Evolutionary conservation across 2,329 filamentous ascomycete genomes (phyloP).

Genomic region (Neospermospora avenae): DNA sequence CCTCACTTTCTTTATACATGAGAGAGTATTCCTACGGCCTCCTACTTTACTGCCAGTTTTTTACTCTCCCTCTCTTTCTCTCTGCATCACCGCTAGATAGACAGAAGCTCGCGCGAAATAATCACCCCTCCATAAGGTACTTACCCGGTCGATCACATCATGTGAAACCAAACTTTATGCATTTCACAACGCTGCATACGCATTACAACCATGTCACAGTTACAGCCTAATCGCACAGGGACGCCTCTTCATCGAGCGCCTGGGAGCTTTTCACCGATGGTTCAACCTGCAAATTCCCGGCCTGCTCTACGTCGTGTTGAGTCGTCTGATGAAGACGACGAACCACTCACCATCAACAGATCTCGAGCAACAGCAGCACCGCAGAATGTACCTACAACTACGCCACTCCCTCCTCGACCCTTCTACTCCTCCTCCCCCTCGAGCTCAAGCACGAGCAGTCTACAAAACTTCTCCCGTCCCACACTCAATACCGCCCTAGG

Average conservation of each 20-base stretch:
- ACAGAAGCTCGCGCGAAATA: background rate
- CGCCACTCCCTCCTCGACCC: constrained; percentile 40
- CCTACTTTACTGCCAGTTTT: too few species aligned
- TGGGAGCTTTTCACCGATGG: constrained; percentile 34
- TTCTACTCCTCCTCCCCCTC: constrained; percentile 47
- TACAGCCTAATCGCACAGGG: constrained; percentile 19
- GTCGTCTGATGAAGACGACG: constrained; percentile 45
- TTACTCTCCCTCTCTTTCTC: too few species aligned
- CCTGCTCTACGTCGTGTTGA: constrained; percentile 44
- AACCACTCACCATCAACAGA: constrained; percentile 46
- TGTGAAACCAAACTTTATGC: constrained; percentile 27
- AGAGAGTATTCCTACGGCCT: too few species aligned
- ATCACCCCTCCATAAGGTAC: background rate
- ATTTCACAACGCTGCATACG: constrained; percentile 18
- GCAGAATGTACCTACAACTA: constrained; percentile 23
- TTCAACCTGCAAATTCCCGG: constrained; percentile 37
- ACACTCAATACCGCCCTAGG: constrained; percentile 26
- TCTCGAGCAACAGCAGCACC: constrained; percentile 36
- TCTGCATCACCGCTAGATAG: background rate
- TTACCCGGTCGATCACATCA: constrained; percentile 13
- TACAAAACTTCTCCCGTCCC: constrained; percentile 58
- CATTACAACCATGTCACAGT: constrained; percentile 24
- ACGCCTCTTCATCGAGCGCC: constrained; percentile 25
- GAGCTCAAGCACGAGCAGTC: constrained; percentile 45
- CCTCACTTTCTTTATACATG: too few species aligned